phyloP scores from a whole-genome alignment of 2,329 filamentous ascomycete genomes.

The Cladophialophora psammophila region DNA sequence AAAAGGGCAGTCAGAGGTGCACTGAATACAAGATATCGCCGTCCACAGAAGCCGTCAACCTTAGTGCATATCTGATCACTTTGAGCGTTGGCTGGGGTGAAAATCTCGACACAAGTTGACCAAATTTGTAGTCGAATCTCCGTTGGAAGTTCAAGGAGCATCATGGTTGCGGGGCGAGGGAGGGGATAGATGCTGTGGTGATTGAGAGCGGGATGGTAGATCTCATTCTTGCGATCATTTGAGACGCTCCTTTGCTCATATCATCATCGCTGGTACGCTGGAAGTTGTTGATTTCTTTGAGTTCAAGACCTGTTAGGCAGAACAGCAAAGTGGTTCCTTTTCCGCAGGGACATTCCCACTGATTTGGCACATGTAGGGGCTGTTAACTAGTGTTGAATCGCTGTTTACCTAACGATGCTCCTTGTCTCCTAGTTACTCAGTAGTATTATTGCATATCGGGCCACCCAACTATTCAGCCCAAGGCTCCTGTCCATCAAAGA shows the following conservation, averaged over 20 bases:
- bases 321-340: too few relatives aligned
- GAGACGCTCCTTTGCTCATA: neutral
- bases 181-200: neutral
- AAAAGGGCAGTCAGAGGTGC: neutral
- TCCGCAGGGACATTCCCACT: too few relatives aligned
- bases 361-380: neutral
- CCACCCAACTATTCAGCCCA: too few relatives aligned
- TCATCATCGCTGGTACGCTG: neutral
- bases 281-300: neutral
- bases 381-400: neutral
- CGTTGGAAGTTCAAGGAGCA: neutral
- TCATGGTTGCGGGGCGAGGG: neutral
- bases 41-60: constrained; percentile 1
- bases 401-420: neutral
- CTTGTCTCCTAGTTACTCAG: neutral
- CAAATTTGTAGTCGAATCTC: constrained; percentile 3
- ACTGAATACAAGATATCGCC: neutral
- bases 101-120: constrained; percentile 5
- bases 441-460: neutral
- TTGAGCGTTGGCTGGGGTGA: neutral
- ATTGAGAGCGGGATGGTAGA: neutral
- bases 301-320: neutral
- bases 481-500: neutral
- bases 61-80: constrained; percentile 1
- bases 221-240: too few relatives aligned